A percentile compares a stretch with the other conserved stretches of the same genome.
phyloP scores from a whole-genome alignment of 805 yeast genomes.

The Nematodospora valgi region DNA sequence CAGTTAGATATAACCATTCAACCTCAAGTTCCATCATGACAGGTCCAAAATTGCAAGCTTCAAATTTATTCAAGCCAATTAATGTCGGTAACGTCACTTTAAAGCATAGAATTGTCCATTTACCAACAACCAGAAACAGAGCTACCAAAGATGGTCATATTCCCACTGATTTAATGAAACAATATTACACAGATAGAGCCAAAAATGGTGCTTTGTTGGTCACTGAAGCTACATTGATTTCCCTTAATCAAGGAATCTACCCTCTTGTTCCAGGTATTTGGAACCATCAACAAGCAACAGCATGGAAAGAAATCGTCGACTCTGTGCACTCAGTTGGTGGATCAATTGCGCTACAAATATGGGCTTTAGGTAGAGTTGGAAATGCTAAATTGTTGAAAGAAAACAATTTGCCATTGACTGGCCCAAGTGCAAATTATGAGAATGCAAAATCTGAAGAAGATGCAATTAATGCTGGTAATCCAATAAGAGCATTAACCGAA shows the following conservation, averaged over 20 bases:
- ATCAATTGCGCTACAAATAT: slow-evolving; percentile 46
- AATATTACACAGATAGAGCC: slow-evolving; percentile 30
- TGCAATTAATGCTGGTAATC: slow-evolving; percentile 18
- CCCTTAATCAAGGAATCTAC: slow-evolving; percentile 38
- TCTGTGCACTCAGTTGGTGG: slow-evolving; percentile 45
- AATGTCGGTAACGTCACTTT: slow-evolving; percentile 27
- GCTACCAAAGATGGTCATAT: slow-evolving; percentile 17
- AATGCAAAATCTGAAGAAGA: slow-evolving; percentile 14
- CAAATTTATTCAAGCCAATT: slow-evolving; percentile 29
- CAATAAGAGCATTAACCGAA: slow-evolving; percentile 16
- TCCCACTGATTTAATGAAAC: slow-evolving; percentile 27
- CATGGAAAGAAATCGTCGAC: slow-evolving; percentile 47
- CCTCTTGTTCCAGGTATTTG: slow-evolving; percentile 49
- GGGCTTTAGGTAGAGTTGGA: slow-evolving; percentile 49
- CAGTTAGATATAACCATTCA: background rate
- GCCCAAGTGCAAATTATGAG: slow-evolving; percentile 15
- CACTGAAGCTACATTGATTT: slow-evolving; percentile 32
- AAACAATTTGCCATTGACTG: slow-evolving; percentile 16
- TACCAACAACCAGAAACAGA: slow-evolving; percentile 27
- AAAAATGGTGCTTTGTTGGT: slow-evolving; percentile 23
- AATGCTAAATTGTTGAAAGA: slow-evolving; percentile 22
- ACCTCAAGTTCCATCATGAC: slow-evolving; percentile 6
- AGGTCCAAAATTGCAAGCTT: slow-evolving; percentile 5
- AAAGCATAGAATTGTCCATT: slow-evolving; percentile 19
- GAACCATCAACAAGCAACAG: slow-evolving; percentile 42